A percentile compares a stretch with the other conserved stretches of the same genome.
phyloP scores from a whole-genome alignment of 192 early-diverging fungal genomes.

The Coemansia sp. region DNA sequence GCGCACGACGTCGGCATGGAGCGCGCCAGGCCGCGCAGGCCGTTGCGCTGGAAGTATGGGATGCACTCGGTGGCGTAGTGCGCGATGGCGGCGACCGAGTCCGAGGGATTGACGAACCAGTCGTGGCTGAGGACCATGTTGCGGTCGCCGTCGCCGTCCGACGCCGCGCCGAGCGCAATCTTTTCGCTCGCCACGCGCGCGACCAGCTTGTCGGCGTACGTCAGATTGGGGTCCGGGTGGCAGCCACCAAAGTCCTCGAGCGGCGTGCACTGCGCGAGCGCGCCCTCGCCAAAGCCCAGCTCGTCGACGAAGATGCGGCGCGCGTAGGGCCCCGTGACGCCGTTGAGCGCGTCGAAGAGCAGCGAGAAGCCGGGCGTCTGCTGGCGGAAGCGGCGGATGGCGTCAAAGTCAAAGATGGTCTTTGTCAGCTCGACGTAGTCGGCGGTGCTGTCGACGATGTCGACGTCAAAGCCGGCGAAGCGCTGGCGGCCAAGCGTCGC shows the following conservation, averaged over 20 bases:
- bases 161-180: conserved; percentile 92
- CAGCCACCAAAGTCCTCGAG: conserved; percentile 91
- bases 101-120: conserved; percentile 95
- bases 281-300: conserved; percentile 79
- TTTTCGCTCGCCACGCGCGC: conserved; percentile 81
- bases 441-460: conserved; percentile 85
- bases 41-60: conserved; percentile 88
- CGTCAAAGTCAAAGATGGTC: conserved; percentile 91
- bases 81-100: conserved; percentile 97
- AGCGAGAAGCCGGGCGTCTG: conserved; percentile 76
- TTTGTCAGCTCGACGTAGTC: conserved; percentile 90
- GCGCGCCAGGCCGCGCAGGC: conserved; percentile 86
- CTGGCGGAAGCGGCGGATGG: conserved; percentile 78
- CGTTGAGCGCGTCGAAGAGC: conserved; percentile 95
- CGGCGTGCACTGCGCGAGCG: conserved; percentile 83
- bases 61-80: conserved; percentile 82
- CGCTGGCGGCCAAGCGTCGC: conserved; percentile 64
- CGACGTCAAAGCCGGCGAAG: conserved; percentile 68
- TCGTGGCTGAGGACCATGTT: conserved; percentile 98
- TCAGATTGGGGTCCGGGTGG: conserved; percentile 98
- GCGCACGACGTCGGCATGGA: conserved; percentile 97
- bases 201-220: conserved; percentile 94
- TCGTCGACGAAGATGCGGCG: conserved; percentile 85
- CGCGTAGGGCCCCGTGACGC: conserved; percentile 96
- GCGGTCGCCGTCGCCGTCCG: conserved; percentile 97